Evolutionary conservation across 2,329 filamentous ascomycete species (phyloP).

Genomic region (Sordariomycetes sp.): DNA sequence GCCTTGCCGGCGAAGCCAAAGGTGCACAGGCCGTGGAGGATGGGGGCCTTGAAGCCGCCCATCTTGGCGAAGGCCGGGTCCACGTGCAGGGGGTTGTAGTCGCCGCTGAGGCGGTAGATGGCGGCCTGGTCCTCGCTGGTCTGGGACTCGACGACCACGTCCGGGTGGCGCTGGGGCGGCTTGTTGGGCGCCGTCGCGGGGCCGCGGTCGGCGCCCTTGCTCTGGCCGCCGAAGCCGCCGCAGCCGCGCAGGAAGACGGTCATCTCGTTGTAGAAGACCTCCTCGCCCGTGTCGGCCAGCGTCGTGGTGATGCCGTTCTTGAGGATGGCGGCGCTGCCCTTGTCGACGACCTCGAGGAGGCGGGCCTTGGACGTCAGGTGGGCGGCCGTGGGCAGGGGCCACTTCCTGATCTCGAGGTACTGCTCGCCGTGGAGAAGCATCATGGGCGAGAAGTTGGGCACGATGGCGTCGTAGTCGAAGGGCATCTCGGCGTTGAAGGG

Average conservation of each 20-base stretch:
- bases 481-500: conserved; percentile 77
- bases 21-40: conserved; percentile 93
- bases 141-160: conserved; percentile 74
- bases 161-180: conserved; percentile 67
- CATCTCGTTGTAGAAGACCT: conserved; percentile 93
- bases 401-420: conserved; percentile 89
- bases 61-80: conserved; percentile 92
- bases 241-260: conserved; percentile 88
- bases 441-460: conserved; percentile 96
- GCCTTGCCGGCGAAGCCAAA: conserved; percentile 90
- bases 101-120: conserved; percentile 85
- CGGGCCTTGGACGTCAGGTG: conserved; percentile 67
- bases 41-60: conserved; percentile 88
- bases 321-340: conserved; percentile 80
- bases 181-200: conserved; percentile 71
- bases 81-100: conserved; percentile 94
- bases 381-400: conserved; percentile 78
- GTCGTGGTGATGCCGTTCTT: conserved; percentile 74
- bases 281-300: conserved; percentile 75
- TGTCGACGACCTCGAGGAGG: conserved; percentile 92
- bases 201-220: conserved; percentile 69
- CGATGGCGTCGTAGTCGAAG: conserved; percentile 71
- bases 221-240: conserved; percentile 80
- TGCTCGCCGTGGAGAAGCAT: conserved; percentile 99
- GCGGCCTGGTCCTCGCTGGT: conserved; percentile 89